Evolutionary conservation across 371 early-diverging fungal species (phyloP).

Genomic region (Gilbertella persicaria): DNA sequence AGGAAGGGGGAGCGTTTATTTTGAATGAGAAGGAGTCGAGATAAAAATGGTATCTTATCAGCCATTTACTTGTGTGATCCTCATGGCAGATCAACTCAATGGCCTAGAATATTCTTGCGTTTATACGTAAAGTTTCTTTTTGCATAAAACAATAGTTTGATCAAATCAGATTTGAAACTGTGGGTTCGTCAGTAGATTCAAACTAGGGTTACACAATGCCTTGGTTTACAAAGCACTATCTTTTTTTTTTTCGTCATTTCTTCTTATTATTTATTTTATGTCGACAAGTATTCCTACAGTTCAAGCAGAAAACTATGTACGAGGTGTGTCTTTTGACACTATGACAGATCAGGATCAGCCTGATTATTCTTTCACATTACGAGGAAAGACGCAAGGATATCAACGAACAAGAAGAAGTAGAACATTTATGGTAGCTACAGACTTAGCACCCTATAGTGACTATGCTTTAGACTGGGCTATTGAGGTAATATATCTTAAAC

Average conservation of each 20-base stretch:
- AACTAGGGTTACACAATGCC: conserved; percentile 8
- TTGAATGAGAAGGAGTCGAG: too few species aligned
- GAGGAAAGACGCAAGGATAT: conserved; percentile 56
- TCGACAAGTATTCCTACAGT: conserved; percentile 5
- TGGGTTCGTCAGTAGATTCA: neutral
- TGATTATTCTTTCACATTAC: conserved; percentile 58
- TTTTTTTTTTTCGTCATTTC: neutral
- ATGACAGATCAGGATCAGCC: conserved; percentile 58
- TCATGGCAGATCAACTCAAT: too few species aligned
- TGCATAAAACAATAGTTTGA: neutral
- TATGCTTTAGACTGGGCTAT: conserved; percentile 62
- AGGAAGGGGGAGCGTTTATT: too few species aligned
- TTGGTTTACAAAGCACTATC: neutral
- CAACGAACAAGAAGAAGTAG: conserved; percentile 50
- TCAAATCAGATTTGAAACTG: neutral
- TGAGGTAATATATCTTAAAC: conserved; percentile 30
- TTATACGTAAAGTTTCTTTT: too few species aligned
- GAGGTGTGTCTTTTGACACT: conserved; percentile 63
- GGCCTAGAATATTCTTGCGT: too few species aligned
- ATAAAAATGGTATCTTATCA: too few species aligned
- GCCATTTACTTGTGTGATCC: too few species aligned
- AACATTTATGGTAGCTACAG: conserved; percentile 63
- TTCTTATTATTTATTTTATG: neutral
- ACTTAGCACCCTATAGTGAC: conserved; percentile 60
- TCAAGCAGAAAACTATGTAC: conserved; percentile 42